A percentile compares a stretch with the other conserved stretches of the same genome.
Conservation (phyloP, 2,329 filamentous ascomycete species). For the Pseudopithomyces maydicus region DNA sequence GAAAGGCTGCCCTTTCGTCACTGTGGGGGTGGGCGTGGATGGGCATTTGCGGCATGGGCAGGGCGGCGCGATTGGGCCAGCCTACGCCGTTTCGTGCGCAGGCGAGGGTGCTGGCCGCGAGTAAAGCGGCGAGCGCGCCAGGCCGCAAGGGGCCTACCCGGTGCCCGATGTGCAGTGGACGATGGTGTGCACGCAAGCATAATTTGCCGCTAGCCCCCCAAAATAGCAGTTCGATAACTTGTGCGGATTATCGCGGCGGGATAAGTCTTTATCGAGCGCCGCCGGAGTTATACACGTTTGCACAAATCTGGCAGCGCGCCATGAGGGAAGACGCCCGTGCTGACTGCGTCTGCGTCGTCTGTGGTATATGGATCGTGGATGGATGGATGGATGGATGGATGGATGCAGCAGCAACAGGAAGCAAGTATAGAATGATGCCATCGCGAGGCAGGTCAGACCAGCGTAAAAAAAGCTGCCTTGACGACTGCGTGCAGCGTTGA, state of each 20-base stretch:
- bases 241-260: conserved; percentile 21
- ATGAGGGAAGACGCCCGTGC: conserved; percentile 19
- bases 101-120: conserved; percentile 27
- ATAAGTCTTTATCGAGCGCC: conserved; percentile 40
- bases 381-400: neutral
- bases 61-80: conserved; percentile 27
- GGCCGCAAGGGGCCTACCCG: conserved; percentile 22
- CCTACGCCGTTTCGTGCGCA: conserved; percentile 37
- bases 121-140: conserved; percentile 35
- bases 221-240: conserved; percentile 37
- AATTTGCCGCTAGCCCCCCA: conserved; percentile 33
- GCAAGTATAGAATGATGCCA: no score
- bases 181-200: conserved; percentile 37
- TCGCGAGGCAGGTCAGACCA: no score
- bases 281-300: conserved; percentile 36
- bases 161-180: conserved; percentile 34
- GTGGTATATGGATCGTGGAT: neutral
- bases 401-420: no score
- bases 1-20: conserved; percentile 22
- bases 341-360: conserved; percentile 15
- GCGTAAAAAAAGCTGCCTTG: conserved; percentile 16
- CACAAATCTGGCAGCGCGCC: conserved; percentile 31
- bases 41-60: conserved; percentile 5
- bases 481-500: conserved; percentile 26
- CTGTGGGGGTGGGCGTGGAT: conserved; percentile 34